Evolutionary conservation across 2,329 filamentous ascomycete genomes (phyloP).

Genomic region (Diaporthe ampelina): DNA sequence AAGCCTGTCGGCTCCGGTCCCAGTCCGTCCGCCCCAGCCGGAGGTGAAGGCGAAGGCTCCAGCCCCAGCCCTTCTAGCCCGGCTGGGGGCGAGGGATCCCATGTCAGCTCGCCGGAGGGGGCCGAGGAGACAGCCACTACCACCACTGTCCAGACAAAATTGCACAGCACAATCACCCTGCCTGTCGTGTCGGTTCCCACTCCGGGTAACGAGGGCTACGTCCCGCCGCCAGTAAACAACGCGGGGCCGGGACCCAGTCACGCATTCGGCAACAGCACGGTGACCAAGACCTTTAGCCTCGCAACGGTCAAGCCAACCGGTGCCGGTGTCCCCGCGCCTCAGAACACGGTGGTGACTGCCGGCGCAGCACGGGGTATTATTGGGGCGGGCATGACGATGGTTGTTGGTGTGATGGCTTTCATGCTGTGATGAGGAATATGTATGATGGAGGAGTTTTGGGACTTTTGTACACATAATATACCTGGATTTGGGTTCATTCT

Average conservation of each 20-base stretch:
- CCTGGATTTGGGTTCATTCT: neutral
- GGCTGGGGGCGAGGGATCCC: neutral
- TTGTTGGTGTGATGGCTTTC: constrained; percentile 35
- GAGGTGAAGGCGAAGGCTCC: too few relatives aligned
- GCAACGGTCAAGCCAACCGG: constrained; percentile 35
- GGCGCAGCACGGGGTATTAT: constrained; percentile 19
- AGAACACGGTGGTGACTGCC: constrained; percentile 36
- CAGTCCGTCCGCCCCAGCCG: neutral
- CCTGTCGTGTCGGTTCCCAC: constrained; percentile 35
- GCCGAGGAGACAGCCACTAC: neutral
- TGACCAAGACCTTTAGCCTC: constrained; percentile 36
- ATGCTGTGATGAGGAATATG: constrained; percentile 30
- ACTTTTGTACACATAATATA: constrained; percentile 11
- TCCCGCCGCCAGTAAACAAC: constrained; percentile 35
- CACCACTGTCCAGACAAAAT: constrained; percentile 7
- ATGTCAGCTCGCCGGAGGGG: constrained; percentile 15
- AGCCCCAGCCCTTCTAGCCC: constrained; percentile 7
- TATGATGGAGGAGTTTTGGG: neutral
- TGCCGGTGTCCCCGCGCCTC: neutral
- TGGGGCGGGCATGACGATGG: constrained; percentile 23
- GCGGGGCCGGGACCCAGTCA: constrained; percentile 36
- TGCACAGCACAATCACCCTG: constrained; percentile 40
- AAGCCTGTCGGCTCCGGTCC: constrained; percentile 10
- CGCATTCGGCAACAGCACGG: constrained; percentile 30
- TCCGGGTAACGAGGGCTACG: constrained; percentile 1